Base-by-base conservation (phyloP, 495 filamentous ascomycete genomes). In the Neurospora sp. region DNA sequence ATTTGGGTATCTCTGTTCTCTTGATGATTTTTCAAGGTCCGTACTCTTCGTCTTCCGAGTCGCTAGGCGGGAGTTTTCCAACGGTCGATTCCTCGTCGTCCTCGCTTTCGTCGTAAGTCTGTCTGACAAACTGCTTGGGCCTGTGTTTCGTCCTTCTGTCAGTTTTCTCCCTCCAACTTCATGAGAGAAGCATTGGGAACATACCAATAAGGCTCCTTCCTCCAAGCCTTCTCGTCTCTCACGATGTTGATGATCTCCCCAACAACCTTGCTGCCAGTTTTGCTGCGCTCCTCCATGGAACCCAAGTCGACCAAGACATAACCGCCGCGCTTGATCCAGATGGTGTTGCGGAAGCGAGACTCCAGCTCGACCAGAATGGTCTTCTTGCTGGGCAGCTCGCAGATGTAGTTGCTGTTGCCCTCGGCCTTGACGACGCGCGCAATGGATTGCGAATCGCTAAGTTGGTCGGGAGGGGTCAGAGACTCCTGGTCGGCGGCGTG, bases 221-320 rank as follows among this genome's bases (percentile, higher is more conserved):
- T 89, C 96, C 96, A 99, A 41, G 84, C 85, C 83, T 92, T 96
- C 83, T 98, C 96, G 78, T 97, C 92, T 68, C 92, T 84, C 46
- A 99, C 94, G 12, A 99, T 89, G 79, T 97, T 97, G 76, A 96
- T 86, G 78, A 99, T 97, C 81, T 97, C 93, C 18, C 94, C 96
- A 68, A 87, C 85, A 10, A 97, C 86, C 82, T 92, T 94, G 76
- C 93, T 95, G 38, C 89, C 88, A 69, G 91, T 85, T n/a, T 86
- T 87, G 37, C 88, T 88, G 42, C 91, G 86, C 38, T 87, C 88
- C 38, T 91, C 86, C 11, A 88, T 84, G 3, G 80, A 79, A 39
- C 86, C 84, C 39, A 89, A 89, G 73, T 98, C 92, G 27, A 98
- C 86, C 20, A 98, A 80, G 31, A 98, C 93, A 80, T 91, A 98